A percentile compares a stretch with the other conserved stretches of the same genome.
Evolutionary conservation across 1,139 yeast species (phyloP).

Genomic region (Yarrowia galli): DNA sequence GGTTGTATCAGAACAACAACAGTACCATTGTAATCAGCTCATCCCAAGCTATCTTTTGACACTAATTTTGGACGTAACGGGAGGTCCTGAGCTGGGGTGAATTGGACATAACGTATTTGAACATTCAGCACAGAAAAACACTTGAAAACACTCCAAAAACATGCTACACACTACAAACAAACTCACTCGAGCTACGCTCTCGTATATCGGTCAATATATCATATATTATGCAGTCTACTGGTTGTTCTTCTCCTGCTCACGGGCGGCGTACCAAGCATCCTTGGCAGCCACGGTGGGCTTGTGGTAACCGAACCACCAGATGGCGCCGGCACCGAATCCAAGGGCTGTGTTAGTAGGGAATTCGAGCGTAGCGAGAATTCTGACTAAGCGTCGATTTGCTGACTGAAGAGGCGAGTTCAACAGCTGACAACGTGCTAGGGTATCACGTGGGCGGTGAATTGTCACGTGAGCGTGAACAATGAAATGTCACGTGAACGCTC

Average conservation of each 20-base stretch:
- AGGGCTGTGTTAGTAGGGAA: constrained; percentile 46
- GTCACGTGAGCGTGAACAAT: no score
- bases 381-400: not conserved
- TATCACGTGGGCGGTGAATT: no score
- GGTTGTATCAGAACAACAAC: no score
- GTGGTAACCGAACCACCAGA: constrained; percentile 81
- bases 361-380: not conserved
- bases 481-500: no score
- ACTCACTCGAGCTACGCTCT: not conserved
- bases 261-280: constrained; percentile 84
- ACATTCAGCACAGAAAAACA: no score
- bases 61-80: not conserved
- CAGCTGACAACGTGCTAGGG: no score
- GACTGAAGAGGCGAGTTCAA: no score
- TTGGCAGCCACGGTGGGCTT: constrained; percentile 72
- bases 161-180: no score
- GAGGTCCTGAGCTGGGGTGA: no score
- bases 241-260: constrained; percentile 66
- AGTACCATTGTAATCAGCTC: no score
- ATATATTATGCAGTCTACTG: constrained; percentile 37
- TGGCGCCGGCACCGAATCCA: constrained; percentile 62
- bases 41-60: not conserved
- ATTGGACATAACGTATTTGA: no score
- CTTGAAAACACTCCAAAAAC: no score
- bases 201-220: not conserved